Evolutionary conservation across 345 rosid species (phyloP).

Genomic region (Bruguiera parviflora): DNA sequence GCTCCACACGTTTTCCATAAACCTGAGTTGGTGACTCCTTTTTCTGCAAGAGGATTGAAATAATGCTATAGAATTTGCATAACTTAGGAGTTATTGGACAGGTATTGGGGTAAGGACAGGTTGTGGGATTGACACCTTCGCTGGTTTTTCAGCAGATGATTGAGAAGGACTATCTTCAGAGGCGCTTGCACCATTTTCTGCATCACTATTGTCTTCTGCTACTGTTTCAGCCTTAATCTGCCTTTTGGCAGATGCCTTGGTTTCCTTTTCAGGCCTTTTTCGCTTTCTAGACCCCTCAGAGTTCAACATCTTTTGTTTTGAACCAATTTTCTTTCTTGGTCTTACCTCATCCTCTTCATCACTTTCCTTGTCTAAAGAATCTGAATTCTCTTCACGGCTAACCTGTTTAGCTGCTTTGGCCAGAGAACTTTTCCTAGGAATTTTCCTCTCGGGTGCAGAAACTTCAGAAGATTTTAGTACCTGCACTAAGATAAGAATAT

Average conservation of each 20-base stretch:
- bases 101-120: too few species aligned
- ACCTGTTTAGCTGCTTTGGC: slow-evolving; percentile 36
- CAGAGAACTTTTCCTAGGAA: slow-evolving; percentile 29
- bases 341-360: slow-evolving; percentile 39
- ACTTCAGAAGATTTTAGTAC: slow-evolving; percentile 42
- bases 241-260: slow-evolving; percentile 42
- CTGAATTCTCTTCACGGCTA: slow-evolving; percentile 36
- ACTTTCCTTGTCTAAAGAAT: slow-evolving; percentile 40
- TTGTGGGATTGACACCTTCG: slow-evolving; percentile 39
- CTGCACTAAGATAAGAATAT: slow-evolving; percentile 26
- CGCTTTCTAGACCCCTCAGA: slow-evolving; percentile 51
- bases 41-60: slow-evolving; percentile 42
- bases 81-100: background rate
- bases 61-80: slow-evolving; percentile 8
- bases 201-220: slow-evolving; percentile 40
- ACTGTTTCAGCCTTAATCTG: slow-evolving; percentile 38
- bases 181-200: slow-evolving; percentile 38
- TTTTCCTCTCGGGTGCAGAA: slow-evolving; percentile 46
- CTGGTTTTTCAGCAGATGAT: slow-evolving; percentile 43
- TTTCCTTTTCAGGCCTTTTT: slow-evolving; percentile 43
- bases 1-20: slow-evolving; percentile 78
- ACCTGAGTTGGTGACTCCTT: slow-evolving; percentile 57
- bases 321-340: slow-evolving; percentile 46
- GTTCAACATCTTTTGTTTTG: slow-evolving; percentile 36
- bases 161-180: slow-evolving; percentile 52